These are phyloP conservation scores for Lecanicillium sp. DNA, from an alignment of 2,329 filamentous ascomycete genomes.

Conservation along the genomic window DNA sequence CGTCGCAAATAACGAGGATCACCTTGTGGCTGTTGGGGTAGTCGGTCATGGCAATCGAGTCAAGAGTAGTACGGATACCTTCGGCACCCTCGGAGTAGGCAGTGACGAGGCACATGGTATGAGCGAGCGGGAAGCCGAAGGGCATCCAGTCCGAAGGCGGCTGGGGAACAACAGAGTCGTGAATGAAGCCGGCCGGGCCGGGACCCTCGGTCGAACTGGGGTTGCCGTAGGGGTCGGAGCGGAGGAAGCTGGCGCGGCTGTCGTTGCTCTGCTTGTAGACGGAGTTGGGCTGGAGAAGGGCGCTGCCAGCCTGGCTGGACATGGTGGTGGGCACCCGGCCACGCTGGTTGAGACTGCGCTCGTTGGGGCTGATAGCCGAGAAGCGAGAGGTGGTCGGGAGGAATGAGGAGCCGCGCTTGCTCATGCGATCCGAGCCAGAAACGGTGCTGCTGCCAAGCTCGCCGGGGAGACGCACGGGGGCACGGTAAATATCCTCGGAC, in stretches of 20 bases:
- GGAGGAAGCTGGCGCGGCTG: constrained; percentile 60
- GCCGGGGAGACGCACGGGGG: constrained; percentile 73
- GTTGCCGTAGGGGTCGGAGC: constrained; percentile 48
- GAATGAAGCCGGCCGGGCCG: constrained; percentile 89
- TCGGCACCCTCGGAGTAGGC: constrained; percentile 95
- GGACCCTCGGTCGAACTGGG: constrained; percentile 59
- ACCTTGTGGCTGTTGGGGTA: constrained; percentile 99
- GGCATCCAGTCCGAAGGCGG: constrained; percentile 96
- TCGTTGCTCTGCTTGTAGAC: constrained; percentile 65
- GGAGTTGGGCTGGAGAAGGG: constrained; percentile 62
- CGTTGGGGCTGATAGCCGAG: constrained; percentile 79
- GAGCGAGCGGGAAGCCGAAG: constrained; percentile 89
- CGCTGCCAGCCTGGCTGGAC: constrained; percentile 70
- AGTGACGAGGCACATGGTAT: constrained; percentile 90
- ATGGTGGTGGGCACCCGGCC: constrained; percentile 82
- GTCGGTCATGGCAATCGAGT: constrained; percentile 95
- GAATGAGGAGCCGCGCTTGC: constrained; percentile 78
- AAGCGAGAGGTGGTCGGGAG: constrained; percentile 92
- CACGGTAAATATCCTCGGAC: constrained; percentile 94
- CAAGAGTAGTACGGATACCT: constrained; percentile 85
- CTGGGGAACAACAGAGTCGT: constrained; percentile 91
- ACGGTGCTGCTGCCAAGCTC: constrained; percentile 63
- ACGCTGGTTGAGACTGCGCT: constrained; percentile 46
- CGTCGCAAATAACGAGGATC: constrained; percentile 93
- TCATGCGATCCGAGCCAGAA: constrained; percentile 59